A percentile compares a stretch with the other conserved stretches of the same genome.
Evolutionary conservation across 225 moss, liverwort and hornwort species (phyloP).

Genomic region (Pseudisothecium myosuroides): DNA sequence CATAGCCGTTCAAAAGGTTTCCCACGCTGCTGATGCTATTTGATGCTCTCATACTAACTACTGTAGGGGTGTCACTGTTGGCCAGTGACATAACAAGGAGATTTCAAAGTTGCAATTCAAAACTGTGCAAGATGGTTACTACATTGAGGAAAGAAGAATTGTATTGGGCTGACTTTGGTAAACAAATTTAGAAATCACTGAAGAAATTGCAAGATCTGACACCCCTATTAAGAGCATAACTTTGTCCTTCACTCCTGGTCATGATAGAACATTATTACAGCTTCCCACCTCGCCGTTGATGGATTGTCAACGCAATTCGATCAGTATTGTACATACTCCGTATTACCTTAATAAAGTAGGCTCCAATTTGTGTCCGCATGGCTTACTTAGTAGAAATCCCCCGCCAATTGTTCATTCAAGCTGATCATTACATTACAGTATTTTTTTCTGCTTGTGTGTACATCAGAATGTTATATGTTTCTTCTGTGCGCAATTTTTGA

Average conservation of each 20-base stretch:
- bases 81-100: no score
- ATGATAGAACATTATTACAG: not conserved
- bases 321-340: not conserved
- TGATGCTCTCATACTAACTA: not conserved
- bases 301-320: not conserved
- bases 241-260: not conserved
- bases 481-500: no score
- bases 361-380: not conserved
- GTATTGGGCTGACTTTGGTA: not conserved
- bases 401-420: not conserved
- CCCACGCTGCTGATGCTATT: constrained; percentile 1
- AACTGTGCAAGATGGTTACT: not conserved
- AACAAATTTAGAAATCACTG: not conserved
- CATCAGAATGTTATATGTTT: not conserved
- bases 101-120: not conserved
- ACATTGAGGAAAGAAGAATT: not conserved
- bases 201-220: not conserved
- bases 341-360: not conserved
- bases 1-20: not conserved
- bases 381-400: not conserved
- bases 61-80: not conserved
- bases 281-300: not conserved
- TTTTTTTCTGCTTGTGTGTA: not conserved
- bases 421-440: not conserved
- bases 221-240: not conserved